Conservation (phyloP, 2,329 filamentous ascomycete species). For the Fusarium decemcellulare region DNA sequence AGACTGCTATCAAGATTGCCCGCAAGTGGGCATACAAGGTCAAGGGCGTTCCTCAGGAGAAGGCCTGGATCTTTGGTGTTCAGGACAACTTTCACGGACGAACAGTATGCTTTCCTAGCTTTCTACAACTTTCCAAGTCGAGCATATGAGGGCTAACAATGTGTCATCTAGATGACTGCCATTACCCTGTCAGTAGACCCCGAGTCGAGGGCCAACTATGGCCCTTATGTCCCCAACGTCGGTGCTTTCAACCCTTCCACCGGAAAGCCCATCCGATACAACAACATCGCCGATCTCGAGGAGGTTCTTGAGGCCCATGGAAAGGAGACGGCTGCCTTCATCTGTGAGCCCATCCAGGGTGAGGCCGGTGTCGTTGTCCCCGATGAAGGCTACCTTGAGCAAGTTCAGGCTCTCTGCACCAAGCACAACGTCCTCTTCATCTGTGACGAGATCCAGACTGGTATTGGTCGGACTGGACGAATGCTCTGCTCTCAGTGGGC, state of each 20-base stretch:
- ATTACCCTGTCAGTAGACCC: conserved; percentile 96
- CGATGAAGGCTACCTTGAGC: conserved; percentile 81
- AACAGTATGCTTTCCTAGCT: conserved; percentile 74
- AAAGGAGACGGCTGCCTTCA: conserved; percentile 39
- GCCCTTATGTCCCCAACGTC: conserved; percentile 92
- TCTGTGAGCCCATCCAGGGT: conserved; percentile 68
- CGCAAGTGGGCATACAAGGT: conserved; percentile 41
- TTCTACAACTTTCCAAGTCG: no score
- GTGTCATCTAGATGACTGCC: conserved; percentile 79
- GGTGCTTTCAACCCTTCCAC: conserved; percentile 68
- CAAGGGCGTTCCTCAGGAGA: conserved; percentile 39
- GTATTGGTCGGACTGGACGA: conserved; percentile 93
- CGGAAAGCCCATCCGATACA: conserved; percentile 39
- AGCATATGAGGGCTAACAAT: conserved; percentile 4
- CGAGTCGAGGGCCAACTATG: conserved; percentile 97
- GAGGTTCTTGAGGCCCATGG: conserved; percentile 39
- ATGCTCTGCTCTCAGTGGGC: conserved; percentile 97
- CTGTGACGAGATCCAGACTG: conserved; percentile 98
- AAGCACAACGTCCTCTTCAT: conserved; percentile 97
- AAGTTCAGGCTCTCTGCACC: conserved; percentile 88
- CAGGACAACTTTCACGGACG: conserved; percentile 42
- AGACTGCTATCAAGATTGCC: conserved; percentile 40
- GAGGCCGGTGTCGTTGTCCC: conserved; percentile 98
- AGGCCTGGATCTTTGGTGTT: conserved; percentile 41
- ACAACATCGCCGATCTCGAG: conserved; percentile 40